phyloP scores from a whole-genome alignment of 495 filamentous ascomycete genomes.

The Aspergillus cristatus region DNA sequence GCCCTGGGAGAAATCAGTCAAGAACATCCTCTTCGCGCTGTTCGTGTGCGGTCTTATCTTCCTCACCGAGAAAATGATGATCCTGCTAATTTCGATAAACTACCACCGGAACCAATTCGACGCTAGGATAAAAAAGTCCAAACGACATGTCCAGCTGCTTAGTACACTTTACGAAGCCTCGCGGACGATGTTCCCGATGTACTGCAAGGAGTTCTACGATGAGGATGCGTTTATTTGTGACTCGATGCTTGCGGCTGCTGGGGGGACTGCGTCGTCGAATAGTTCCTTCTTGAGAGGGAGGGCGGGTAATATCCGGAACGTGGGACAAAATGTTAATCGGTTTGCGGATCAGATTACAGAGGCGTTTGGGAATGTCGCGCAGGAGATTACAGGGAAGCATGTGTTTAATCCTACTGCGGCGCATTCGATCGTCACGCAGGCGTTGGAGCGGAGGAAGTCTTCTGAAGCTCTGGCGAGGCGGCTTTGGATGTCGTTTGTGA shows the following conservation, averaged over 20 bases:
- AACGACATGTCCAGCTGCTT: constrained; percentile 71
- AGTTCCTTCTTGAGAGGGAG: constrained; percentile 67
- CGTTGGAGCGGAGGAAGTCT: constrained; percentile 70
- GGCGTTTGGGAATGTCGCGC: constrained; percentile 87
- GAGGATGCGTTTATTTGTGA: constrained; percentile 89
- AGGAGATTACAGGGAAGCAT: constrained; percentile 89
- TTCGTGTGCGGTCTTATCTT: constrained; percentile 72
- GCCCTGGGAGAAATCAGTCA: constrained; percentile 53
- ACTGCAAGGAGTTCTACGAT: constrained; percentile 80
- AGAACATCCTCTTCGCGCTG: constrained; percentile 63
- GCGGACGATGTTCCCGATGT: constrained; percentile 75
- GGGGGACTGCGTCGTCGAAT: constrained; percentile 44
- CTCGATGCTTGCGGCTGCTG: constrained; percentile 41
- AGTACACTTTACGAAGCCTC: constrained; percentile 85
- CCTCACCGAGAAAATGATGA: constrained; percentile 69
- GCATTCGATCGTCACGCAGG: constrained; percentile 80
- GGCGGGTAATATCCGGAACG: constrained; percentile 59
- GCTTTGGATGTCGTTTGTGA: constrained; percentile 97
- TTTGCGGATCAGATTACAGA: constrained; percentile 86
- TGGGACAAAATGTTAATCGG: constrained; percentile 58
- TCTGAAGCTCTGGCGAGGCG: constrained; percentile 84
- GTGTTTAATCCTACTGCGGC: constrained; percentile 85
- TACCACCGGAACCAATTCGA: constrained; percentile 95
- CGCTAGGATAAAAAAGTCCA: constrained; percentile 76
- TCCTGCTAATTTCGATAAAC: constrained; percentile 87